Evolutionary conservation across 75 land plant species (phyloP).

Genomic region (Adiantum capillusveneris): DNA sequence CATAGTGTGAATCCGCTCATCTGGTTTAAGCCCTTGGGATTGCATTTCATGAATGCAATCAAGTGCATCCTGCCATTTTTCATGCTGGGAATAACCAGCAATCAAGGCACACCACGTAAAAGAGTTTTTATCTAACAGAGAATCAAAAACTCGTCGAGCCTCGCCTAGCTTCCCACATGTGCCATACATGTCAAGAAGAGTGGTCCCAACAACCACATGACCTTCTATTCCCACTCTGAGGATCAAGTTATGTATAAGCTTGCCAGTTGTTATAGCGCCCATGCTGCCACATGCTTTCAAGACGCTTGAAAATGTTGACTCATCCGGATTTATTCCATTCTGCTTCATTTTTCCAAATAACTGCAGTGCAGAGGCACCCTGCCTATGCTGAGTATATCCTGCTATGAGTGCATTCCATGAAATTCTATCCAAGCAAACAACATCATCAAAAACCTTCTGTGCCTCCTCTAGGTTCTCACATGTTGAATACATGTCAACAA

Average conservation of each 20-base stretch:
- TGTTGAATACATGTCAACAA: conserved; percentile 2
- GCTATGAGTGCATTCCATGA: conserved; percentile 46
- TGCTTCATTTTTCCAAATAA: conserved; percentile 15
- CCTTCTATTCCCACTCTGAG: conserved; percentile 6
- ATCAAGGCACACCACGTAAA: conserved; percentile 27
- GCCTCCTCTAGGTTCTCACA: conserved; percentile 13
- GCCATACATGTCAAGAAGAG: conserved; percentile 21
- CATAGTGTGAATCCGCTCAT: conserved; percentile 33
- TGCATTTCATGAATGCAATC: conserved; percentile 37
- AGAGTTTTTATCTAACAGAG: conserved; percentile 6
- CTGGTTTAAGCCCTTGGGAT: conserved; percentile 35
- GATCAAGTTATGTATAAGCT: conserved; percentile 9
- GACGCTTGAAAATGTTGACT: conserved; percentile 7
- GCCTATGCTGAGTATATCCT: conserved; percentile 26
- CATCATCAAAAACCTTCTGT: conserved; percentile 17
- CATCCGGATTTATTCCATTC: conserved; percentile 7
- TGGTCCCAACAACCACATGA: conserved; percentile 13
- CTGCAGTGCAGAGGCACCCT: conserved; percentile 7
- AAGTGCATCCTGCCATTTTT: conserved; percentile 10
- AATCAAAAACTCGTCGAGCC: conserved; percentile 13
- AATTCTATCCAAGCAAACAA: conserved; percentile 26
- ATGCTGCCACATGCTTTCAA: conserved; percentile 13
- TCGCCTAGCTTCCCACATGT: conserved; percentile 18
- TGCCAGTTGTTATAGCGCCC: conserved; percentile 11
- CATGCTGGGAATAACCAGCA: conserved; percentile 15